phyloP scores from a whole-genome alignment of 805 yeast species.

The Sugiyamaella mastotermitis region DNA sequence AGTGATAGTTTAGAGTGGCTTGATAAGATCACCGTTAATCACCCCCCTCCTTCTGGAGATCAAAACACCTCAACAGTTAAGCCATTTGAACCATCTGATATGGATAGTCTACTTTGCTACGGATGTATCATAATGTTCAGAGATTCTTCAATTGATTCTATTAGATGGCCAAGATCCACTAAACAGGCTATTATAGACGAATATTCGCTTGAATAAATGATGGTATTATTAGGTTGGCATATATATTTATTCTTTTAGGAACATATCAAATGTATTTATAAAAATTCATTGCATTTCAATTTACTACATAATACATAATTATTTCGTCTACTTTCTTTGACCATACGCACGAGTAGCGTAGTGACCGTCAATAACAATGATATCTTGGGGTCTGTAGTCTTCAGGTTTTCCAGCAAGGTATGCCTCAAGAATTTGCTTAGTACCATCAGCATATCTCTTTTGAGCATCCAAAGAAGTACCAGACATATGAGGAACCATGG shows the following conservation, averaged over 20 bases:
- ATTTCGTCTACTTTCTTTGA: too few relatives aligned
- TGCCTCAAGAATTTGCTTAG: constrained; percentile 55
- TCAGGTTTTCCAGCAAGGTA: constrained; percentile 57
- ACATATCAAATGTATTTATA: too few relatives aligned
- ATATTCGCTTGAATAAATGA: constrained; percentile 34
- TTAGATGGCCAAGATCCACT: constrained; percentile 27
- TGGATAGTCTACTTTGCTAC: constrained; percentile 50
- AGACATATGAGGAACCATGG: constrained; percentile 78
- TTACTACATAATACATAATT: too few relatives aligned
- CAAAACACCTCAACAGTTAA: constrained; percentile 12
- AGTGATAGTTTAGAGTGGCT: constrained; percentile 63
- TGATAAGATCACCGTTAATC: constrained; percentile 52
- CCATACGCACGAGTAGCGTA: constrained; percentile 76
- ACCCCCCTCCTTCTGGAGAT: constrained; percentile 31
- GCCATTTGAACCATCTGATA: constrained; percentile 4
- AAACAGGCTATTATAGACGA: constrained; percentile 41
- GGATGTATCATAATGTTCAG: constrained; percentile 68
- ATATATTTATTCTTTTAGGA: too few relatives aligned
- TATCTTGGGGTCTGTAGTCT: constrained; percentile 65
- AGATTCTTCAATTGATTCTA: constrained; percentile 35
- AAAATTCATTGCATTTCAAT: too few relatives aligned
- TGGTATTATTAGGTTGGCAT: not conserved
- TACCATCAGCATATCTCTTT: constrained; percentile 64
- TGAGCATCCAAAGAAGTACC: constrained; percentile 82
- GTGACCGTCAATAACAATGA: constrained; percentile 64